phyloP scores from a whole-genome alignment of 2,329 filamentous ascomycete species.

The Diplodia intermedia region DNA sequence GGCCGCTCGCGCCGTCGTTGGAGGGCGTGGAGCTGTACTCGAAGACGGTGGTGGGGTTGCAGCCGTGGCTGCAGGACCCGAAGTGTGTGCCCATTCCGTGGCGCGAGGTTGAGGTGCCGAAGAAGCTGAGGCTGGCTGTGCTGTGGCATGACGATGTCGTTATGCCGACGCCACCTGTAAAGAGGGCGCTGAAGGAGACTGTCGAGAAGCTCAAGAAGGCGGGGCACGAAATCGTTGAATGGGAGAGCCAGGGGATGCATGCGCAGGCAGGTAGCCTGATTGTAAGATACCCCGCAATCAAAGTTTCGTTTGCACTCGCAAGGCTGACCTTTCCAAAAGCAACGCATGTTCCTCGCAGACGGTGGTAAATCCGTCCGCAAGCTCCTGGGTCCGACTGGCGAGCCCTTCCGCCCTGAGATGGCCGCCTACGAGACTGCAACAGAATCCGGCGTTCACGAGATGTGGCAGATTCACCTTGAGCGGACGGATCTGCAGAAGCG shows the following conservation, averaged over 20 bases:
- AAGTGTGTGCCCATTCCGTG: constrained; percentile 62
- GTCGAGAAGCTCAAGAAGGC: constrained; percentile 59
- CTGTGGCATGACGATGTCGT: constrained; percentile 46
- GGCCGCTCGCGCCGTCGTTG: constrained; percentile 65
- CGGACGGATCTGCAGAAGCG: constrained; percentile 52
- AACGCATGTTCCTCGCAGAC: constrained; percentile 57
- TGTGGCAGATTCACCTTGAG: constrained; percentile 59
- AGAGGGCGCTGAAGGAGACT: constrained; percentile 62
- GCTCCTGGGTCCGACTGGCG: constrained; percentile 50
- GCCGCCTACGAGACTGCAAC: constrained; percentile 50
- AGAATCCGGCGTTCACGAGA: constrained; percentile 53
- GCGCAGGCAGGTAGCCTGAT: constrained; percentile 25
- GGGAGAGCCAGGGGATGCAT: constrained; percentile 46
- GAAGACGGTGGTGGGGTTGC: constrained; percentile 50
- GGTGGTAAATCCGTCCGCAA: constrained; percentile 57
- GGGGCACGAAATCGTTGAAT: constrained; percentile 63
- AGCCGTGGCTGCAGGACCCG: constrained; percentile 62
- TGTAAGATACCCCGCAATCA: background rate
- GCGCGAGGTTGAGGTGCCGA: constrained; percentile 51
- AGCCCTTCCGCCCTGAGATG: constrained; percentile 60
- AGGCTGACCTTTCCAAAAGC: background rate
- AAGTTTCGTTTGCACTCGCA: background rate
- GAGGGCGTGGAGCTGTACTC: constrained; percentile 57
- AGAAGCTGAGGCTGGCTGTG: constrained; percentile 64
- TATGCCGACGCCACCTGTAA: constrained; percentile 46